These are phyloP conservation scores for Quercus cerris DNA, from an alignment of 306 rosid species.

Conservation along the genomic window DNA sequence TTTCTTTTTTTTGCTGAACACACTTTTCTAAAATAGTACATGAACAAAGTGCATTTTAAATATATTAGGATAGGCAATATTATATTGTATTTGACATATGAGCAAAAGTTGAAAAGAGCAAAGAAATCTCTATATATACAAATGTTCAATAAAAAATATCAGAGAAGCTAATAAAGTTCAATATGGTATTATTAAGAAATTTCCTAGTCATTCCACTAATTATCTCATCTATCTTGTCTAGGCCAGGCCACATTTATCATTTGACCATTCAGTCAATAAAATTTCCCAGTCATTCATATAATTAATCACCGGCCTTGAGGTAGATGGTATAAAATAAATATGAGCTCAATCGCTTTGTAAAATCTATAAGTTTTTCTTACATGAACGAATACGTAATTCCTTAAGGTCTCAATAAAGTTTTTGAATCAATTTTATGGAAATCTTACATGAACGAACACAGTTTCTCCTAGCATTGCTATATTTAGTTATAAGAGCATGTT, in stretches of 20 bases:
- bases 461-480: no score
- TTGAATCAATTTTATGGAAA: neutral
- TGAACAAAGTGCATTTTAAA: neutral
- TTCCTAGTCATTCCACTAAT: neutral
- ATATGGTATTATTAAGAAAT: neutral
- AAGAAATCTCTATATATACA: neutral
- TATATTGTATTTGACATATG: neutral
- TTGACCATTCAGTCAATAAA: neutral
- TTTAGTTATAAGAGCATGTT: neutral
- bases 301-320: neutral
- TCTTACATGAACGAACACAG: no score
- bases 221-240: neutral
- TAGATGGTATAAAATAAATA: neutral
- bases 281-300: neutral
- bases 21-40: neutral
- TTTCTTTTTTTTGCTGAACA: no score
- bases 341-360: neutral
- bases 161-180: no score
- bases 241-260: neutral
- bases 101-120: neutral
- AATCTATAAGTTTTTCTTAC: neutral
- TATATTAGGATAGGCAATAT: neutral
- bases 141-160: neutral
- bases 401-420: neutral
- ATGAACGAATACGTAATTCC: neutral